phyloP scores from a whole-genome alignment of 1,284 basidiomycete species.

The Melampsora abietis-canadensis region DNA sequence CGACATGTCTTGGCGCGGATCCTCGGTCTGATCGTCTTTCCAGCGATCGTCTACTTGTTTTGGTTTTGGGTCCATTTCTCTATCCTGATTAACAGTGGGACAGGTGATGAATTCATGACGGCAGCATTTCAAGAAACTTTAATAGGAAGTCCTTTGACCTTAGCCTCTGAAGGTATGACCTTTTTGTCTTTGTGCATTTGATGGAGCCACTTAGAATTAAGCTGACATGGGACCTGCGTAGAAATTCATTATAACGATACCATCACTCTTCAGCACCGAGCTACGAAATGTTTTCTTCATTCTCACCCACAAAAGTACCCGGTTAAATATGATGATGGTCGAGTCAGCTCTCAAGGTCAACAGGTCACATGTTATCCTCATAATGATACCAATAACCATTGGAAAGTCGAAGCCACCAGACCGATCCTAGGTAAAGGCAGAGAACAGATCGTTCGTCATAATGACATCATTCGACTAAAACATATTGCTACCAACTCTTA shows the following conservation, averaged over 20 bases:
- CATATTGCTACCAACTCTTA: slow-evolving; percentile 80
- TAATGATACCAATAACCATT: slow-evolving; percentile 88
- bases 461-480: slow-evolving; percentile 81
- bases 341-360: slow-evolving; percentile 92
- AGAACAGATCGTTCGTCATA: slow-evolving; percentile 80
- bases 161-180: slow-evolving; percentile 76
- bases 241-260: slow-evolving; percentile 92
- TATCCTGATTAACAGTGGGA: slow-evolving; percentile 81
- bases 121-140: slow-evolving; percentile 97
- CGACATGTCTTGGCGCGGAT: slow-evolving; percentile 84
- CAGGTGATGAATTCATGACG: slow-evolving; percentile 96
- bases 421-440: slow-evolving; percentile 82
- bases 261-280: slow-evolving; percentile 82
- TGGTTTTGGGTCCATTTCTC: slow-evolving; percentile 97
- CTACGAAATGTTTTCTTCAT: slow-evolving; percentile 87
- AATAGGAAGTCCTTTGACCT: slow-evolving; percentile 80
- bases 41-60: slow-evolving; percentile 83
- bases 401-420: slow-evolving; percentile 91
- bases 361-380: slow-evolving; percentile 97
- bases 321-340: slow-evolving; percentile 89
- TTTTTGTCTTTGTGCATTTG: background rate
- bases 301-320: slow-evolving; percentile 89
- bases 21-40: slow-evolving; percentile 80
- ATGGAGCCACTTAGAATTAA: slow-evolving; percentile 33
- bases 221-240: slow-evolving; percentile 52